Evolutionary conservation across 176 grass and related monocot species (phyloP).

Genomic region (Raddia distichophylla): DNA sequence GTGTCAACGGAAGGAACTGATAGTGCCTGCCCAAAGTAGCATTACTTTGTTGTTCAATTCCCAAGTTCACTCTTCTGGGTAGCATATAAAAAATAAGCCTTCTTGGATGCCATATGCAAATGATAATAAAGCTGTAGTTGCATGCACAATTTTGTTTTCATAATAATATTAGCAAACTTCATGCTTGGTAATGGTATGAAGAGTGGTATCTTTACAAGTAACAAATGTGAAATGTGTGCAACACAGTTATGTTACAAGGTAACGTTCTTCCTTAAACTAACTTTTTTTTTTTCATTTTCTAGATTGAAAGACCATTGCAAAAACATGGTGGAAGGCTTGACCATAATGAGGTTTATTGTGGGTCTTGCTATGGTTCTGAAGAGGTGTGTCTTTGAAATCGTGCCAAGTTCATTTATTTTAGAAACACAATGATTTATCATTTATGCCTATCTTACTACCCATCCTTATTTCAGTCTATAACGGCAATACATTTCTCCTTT

Average conservation of each 20-base stretch:
- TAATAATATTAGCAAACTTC: slow-evolving; percentile 9
- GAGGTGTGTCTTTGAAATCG: slow-evolving; percentile 43
- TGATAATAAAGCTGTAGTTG: too few relatives aligned
- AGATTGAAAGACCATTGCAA: slow-evolving; percentile 97
- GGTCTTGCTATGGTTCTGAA: slow-evolving; percentile 94
- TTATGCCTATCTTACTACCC: background rate
- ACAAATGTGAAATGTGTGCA: slow-evolving; percentile 1
- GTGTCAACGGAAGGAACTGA: too few relatives aligned
- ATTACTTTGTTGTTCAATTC: too few relatives aligned
- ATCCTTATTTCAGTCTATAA: slow-evolving; percentile 1
- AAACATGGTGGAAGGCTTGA: slow-evolving; percentile 98
- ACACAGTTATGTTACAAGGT: slow-evolving; percentile 17
- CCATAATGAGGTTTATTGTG: slow-evolving; percentile 97
- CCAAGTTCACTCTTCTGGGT: too few relatives aligned
- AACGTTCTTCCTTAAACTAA: slow-evolving; percentile 37
- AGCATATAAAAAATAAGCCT: too few relatives aligned
- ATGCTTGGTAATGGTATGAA: slow-evolving; percentile 8
- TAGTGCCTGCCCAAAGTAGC: too few relatives aligned
- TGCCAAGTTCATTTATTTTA: background rate
- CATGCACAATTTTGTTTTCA: too few relatives aligned
- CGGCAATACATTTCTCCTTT: slow-evolving; percentile 19
- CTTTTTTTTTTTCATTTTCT: slow-evolving; percentile 10
- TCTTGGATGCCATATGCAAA: too few relatives aligned
- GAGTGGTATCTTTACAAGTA: slow-evolving; percentile 1
- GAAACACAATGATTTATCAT: slow-evolving; percentile 7